Percentiles rank a stretch among this genome's conserved stretches.
These are phyloP conservation scores for Ceratocystis eucalypticola DNA, from an alignment of 2,329 filamentous ascomycete genomes.

Conservation along the genomic window DNA sequence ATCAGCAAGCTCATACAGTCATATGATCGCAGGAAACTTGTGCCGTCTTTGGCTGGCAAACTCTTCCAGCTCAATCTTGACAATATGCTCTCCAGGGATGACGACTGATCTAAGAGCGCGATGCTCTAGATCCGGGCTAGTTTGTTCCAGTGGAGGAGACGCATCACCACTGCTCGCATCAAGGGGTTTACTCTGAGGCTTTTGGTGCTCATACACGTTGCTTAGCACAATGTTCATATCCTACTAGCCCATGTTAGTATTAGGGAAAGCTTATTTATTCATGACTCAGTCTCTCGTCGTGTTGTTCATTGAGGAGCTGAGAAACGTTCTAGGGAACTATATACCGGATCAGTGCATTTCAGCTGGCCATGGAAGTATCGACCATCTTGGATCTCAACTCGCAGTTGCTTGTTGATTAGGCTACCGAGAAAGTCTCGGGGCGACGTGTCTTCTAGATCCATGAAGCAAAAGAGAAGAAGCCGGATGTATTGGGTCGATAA, in stretches of 20 bases:
- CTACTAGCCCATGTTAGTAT: constrained; percentile 32
- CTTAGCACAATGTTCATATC: constrained; percentile 79
- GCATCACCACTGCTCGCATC: background rate
- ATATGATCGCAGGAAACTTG: constrained; percentile 5
- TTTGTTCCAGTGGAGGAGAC: background rate
- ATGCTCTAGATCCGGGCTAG: constrained; percentile 19
- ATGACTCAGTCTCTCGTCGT: background rate
- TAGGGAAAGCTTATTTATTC: background rate
- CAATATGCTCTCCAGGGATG: constrained; percentile 73
- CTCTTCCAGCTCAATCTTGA: constrained; percentile 78
- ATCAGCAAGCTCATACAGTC: constrained; percentile 11
- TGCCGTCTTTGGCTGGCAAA: constrained; percentile 41
- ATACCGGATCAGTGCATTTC: constrained; percentile 86
- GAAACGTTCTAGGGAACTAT: constrained; percentile 21
- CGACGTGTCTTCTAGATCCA: background rate
- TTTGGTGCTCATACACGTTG: constrained; percentile 69
- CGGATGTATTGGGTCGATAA: background rate
- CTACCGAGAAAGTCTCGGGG: constrained; percentile 13
- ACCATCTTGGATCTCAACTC: constrained; percentile 66
- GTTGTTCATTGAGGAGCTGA: constrained; percentile 20
- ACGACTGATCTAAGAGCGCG: constrained; percentile 80
- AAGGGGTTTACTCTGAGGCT: constrained; percentile 22
- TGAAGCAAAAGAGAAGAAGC: background rate
- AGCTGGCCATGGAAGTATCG: constrained; percentile 83
- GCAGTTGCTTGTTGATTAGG: constrained; percentile 64